Conservation (phyloP, 352 stramenopile species). For the Globisporangium solare region DNA sequence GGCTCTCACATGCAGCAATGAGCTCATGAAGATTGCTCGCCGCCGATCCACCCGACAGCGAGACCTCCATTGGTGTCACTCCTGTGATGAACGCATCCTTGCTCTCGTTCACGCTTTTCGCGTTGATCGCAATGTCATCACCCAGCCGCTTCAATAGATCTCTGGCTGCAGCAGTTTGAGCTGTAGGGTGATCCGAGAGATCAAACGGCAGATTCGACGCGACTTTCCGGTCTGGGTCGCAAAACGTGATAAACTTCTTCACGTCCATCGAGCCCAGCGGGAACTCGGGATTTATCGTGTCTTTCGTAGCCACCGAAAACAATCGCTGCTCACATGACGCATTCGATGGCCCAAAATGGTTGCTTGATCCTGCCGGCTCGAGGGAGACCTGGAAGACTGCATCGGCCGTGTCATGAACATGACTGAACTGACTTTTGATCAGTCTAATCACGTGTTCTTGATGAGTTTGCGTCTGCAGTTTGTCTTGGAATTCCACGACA, state of each 20-base stretch:
- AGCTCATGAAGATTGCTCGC: slow-evolving; percentile 41
- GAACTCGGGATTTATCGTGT: slow-evolving; percentile 63
- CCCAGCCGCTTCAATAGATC: slow-evolving; percentile 90
- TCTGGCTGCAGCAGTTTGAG: slow-evolving; percentile 92
- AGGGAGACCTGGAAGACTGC: slow-evolving; percentile 14
- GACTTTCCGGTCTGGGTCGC: slow-evolving; percentile 53
- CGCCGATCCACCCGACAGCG: slow-evolving; percentile 13
- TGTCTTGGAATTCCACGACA: slow-evolving; percentile 59
- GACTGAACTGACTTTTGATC: slow-evolving; percentile 66
- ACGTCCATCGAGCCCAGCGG: slow-evolving; percentile 69
- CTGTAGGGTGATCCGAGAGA: slow-evolving; percentile 81
- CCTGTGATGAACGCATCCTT: slow-evolving; percentile 73
- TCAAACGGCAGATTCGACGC: slow-evolving; percentile 88
- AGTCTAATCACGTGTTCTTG: slow-evolving; percentile 42
- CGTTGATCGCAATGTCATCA: slow-evolving; percentile 90
- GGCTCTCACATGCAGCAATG: slow-evolving; percentile 39
- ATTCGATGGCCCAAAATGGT: slow-evolving; percentile 65
- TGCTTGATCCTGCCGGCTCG: neutral
- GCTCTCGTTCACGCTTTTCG: slow-evolving; percentile 59
- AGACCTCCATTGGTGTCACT: slow-evolving; percentile 49
- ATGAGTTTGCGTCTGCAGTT: slow-evolving; percentile 51
- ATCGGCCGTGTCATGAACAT: slow-evolving; percentile 43
- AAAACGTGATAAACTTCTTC: slow-evolving; percentile 67
- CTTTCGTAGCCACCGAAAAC: slow-evolving; percentile 22
- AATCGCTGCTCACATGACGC: slow-evolving; percentile 62